phyloP scores from a whole-genome alignment of 164 flowering plant genomes.

The Platanus orientalis region DNA sequence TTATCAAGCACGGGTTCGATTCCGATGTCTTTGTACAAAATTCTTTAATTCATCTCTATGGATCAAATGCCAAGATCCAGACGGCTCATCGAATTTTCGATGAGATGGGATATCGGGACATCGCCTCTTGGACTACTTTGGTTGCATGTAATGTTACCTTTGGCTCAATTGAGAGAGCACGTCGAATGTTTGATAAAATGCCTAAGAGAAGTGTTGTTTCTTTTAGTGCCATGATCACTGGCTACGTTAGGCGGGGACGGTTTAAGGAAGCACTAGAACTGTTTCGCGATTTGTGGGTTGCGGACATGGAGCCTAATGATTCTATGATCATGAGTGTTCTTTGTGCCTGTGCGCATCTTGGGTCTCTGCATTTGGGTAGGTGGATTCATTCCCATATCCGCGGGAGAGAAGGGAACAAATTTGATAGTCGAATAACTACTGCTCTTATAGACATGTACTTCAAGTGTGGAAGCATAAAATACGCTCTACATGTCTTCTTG shows the following conservation, averaged over 20 bases:
- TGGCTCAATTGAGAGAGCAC: conserved; percentile 17
- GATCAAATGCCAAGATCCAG: conserved; percentile 9
- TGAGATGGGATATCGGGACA: conserved; percentile 18
- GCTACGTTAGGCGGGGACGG: conserved; percentile 20
- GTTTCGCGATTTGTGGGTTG: conserved; percentile 22
- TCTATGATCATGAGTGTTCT: conserved; percentile 21
- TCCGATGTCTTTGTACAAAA: conserved; percentile 25
- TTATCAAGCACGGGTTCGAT: conserved; percentile 20
- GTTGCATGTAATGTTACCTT: conserved; percentile 14
- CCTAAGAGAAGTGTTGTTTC: conserved; percentile 35
- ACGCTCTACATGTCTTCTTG: conserved; percentile 19
- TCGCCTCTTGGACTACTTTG: conserved; percentile 35
- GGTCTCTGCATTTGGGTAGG: conserved; percentile 28
- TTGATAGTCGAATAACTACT: conserved; percentile 25
- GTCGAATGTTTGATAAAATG: conserved; percentile 31
- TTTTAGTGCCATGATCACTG: conserved; percentile 36
- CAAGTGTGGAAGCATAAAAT: conserved; percentile 30
- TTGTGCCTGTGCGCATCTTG: conserved; percentile 25
- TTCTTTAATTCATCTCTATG: conserved; percentile 27
- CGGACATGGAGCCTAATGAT: conserved; percentile 27
- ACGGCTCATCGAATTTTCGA: conserved; percentile 17
- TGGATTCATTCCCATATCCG: conserved; percentile 27
- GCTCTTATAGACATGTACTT: conserved; percentile 37
- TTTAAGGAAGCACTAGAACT: conserved; percentile 28
- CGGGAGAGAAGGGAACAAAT: conserved; percentile 11